Percentiles rank a stretch among this genome's conserved stretches.
Conservation (phyloP, 2,329 filamentous ascomycete species). For the Epichloe aotearoae region DNA sequence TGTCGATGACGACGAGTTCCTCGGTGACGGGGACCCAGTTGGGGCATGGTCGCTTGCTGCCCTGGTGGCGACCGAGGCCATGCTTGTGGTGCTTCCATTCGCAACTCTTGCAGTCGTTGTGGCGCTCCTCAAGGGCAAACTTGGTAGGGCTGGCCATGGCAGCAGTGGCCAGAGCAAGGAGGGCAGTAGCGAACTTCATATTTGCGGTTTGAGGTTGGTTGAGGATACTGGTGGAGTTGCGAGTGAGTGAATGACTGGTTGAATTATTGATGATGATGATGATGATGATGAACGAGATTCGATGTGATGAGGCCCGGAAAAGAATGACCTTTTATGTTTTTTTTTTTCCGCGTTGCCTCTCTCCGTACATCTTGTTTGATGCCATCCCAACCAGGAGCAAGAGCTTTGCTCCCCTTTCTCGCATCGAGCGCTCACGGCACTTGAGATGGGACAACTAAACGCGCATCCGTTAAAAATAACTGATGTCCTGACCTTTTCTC, state of each 20-base stretch:
- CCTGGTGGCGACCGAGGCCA: background rate
- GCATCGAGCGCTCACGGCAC: no score
- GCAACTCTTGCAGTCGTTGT: background rate
- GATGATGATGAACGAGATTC: background rate
- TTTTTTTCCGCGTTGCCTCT: no score
- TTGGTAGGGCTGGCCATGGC: slow-evolving; percentile 1
- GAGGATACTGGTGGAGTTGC: background rate
- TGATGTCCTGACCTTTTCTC: no score
- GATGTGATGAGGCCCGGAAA: background rate
- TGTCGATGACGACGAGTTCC: background rate
- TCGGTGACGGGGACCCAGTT: slow-evolving; percentile 1
- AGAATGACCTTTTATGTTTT: background rate
- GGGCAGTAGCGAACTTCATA: slow-evolving; percentile 3
- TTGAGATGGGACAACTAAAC: no score
- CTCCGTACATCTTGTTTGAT: no score
- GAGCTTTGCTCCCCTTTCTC: no score
- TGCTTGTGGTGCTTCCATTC: background rate
- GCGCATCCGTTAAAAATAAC: no score
- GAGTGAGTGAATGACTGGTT: background rate
- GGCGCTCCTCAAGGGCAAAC: background rate
- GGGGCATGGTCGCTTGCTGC: background rate
- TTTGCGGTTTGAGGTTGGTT: background rate
- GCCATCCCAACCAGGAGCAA: no score
- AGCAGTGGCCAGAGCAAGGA: slow-evolving; percentile 1
- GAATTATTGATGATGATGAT: background rate